Base-by-base conservation (phyloP, 306 rosid species). In the Carpinus fangiana region DNA sequence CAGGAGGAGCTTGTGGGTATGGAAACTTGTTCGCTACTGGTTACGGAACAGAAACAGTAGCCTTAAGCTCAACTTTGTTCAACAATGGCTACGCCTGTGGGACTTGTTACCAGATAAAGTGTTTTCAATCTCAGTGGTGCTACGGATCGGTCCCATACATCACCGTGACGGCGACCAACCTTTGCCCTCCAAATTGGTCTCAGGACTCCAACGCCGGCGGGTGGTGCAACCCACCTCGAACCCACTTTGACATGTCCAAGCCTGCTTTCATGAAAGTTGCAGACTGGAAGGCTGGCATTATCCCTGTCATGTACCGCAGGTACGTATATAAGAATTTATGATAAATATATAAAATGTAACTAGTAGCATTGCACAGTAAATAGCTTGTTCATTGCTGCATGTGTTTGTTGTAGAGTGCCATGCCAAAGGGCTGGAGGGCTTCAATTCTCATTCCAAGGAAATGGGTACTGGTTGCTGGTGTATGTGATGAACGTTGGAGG, bases 251-350 rank as follows among this genome's bases (percentile, higher is more conserved):
- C 91, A 88, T 95, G 96, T 52, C 97, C 74, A 91, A 92, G 59
- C 98, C 98, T 0, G 97, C 95, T 23, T 95, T 95, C 90, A 95
- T 95, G 97, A 90, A 88, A 80, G 83, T 95, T n/a, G 97, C 97
- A 2, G 68, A 78, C 56, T 95, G 92, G 92, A 85, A 82, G 60
- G 94, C 90, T 1, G 98, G 97, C 28, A 92, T 95, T 16, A 86
- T 95, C 74, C 96, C 98, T 2, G 78, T 95, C 26, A 23, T 84
- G 75, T 92, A 87, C 78, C 96, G 97, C 84, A 92, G 97, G 98
- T 88, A 23, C 26, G 26, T 23, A 23, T 23, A 23, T 23, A 23
- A 23, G 26, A 23, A 23, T 23, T 23, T 23, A 23, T 23, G 26
- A 23, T 23, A 23, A 23, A 23, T 23, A 23, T 23, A 23, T 23